Evolutionary conservation across 371 early-diverging fungal species (phyloP).

Genomic region (Saksenaea oblongispora): DNA sequence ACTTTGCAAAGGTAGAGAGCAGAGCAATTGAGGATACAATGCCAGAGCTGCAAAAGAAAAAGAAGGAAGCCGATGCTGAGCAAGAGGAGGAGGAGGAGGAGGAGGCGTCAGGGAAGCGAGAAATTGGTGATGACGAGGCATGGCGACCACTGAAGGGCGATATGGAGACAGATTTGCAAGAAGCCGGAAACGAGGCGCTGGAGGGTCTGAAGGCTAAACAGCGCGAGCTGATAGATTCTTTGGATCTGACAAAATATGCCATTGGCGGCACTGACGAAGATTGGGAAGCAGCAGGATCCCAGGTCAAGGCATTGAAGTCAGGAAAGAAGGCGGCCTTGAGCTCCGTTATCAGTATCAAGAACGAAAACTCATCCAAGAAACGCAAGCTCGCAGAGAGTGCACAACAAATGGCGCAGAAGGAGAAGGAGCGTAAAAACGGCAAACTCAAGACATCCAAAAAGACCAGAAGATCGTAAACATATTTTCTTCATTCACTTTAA

Average conservation of each 20-base stretch:
- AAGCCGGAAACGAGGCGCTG: conserved; percentile 76
- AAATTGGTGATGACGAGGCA: conserved; percentile 72
- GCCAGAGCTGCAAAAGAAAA: conserved; percentile 24
- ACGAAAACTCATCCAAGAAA: conserved; percentile 74
- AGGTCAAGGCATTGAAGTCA: conserved; percentile 47
- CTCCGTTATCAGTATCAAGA: conserved; percentile 77
- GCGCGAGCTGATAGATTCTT: conserved; percentile 78
- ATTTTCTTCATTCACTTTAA: conserved; percentile 1
- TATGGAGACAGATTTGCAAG: conserved; percentile 79
- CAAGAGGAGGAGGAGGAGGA: conserved; percentile 26
- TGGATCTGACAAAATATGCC: conserved; percentile 77
- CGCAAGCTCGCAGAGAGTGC: conserved; percentile 46
- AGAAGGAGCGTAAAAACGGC: conserved; percentile 42
- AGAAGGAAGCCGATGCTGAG: conserved; percentile 11
- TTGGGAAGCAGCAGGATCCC: conserved; percentile 66
- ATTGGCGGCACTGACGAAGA: conserved; percentile 75
- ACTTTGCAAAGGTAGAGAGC: conserved; percentile 63
- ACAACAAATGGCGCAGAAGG: conserved; percentile 53
- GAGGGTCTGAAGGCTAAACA: conserved; percentile 72
- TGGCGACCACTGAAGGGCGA: conserved; percentile 83
- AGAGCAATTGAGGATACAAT: conserved; percentile 36
- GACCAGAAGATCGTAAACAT: conserved; percentile 42
- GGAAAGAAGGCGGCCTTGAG: conserved; percentile 51
- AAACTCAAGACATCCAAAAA: conserved; percentile 56
- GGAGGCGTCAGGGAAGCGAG: conserved; percentile 46